Percentiles rank a stretch among this genome's conserved stretches.
These are phyloP conservation scores for Thamnidium elegans DNA, from an alignment of 192 early-diverging fungal genomes.

Conservation along the genomic window DNA sequence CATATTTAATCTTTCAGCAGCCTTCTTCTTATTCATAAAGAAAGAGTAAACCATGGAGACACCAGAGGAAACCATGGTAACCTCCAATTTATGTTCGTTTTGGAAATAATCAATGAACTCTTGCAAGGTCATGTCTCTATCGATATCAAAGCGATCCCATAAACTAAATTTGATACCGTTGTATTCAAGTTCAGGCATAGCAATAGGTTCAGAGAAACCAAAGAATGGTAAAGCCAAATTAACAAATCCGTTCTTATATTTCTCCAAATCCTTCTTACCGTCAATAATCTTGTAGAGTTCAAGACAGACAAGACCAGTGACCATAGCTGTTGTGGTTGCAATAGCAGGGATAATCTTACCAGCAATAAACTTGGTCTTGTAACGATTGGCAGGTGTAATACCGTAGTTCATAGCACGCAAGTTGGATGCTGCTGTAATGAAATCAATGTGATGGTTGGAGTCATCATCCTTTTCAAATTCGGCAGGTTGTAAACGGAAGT, in stretches of 20 bases:
- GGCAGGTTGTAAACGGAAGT: constrained; percentile 81
- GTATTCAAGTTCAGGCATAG: constrained; percentile 85
- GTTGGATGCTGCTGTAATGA: constrained; percentile 97
- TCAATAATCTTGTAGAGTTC: constrained; percentile 95
- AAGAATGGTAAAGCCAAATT: constrained; percentile 98
- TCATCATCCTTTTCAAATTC: constrained; percentile 99
- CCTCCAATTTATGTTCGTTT: constrained; percentile 77
- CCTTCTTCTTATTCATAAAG: constrained; percentile 86
- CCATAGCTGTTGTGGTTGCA: constrained; percentile 93
- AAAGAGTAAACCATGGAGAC: constrained; percentile 91
- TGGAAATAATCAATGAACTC: constrained; percentile 87
- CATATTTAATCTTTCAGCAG: constrained; percentile 75
- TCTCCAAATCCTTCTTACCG: constrained; percentile 76
- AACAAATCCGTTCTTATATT: constrained; percentile 99
- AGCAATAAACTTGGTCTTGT: constrained; percentile 86
- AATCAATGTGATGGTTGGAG: constrained; percentile 99
- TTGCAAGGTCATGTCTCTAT: constrained; percentile 82
- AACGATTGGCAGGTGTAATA: constrained; percentile 70
- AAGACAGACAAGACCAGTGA: constrained; percentile 95
- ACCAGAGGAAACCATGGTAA: constrained; percentile 90
- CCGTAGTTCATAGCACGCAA: constrained; percentile 83
- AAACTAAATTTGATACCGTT: constrained; percentile 82
- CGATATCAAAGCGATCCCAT: constrained; percentile 94
- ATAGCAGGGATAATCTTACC: constrained; percentile 91
- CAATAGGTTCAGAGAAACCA: constrained; percentile 98